These are phyloP conservation scores for Rehmannia glutinosa DNA, from an alignment of 257 asterid genomes.

Conservation along the genomic window DNA sequence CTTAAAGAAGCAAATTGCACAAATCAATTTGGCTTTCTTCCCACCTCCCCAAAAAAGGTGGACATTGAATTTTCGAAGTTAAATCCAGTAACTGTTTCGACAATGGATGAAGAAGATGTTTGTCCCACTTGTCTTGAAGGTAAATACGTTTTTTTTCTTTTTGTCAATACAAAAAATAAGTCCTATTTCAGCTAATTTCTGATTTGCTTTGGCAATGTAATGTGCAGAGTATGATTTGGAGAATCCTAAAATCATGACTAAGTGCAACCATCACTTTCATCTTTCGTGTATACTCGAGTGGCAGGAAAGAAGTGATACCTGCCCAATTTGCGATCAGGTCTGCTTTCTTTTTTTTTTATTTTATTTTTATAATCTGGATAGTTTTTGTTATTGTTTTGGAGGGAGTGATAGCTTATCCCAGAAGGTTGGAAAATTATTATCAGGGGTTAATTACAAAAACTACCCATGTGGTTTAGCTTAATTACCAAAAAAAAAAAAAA, in stretches of 20 bases:
- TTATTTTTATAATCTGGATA: no score
- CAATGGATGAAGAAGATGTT: slow-evolving; percentile 46
- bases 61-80: slow-evolving; percentile 40
- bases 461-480: no score
- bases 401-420: no score
- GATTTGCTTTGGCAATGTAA: background rate
- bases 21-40: slow-evolving; percentile 33
- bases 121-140: slow-evolving; percentile 94
- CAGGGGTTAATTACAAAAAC: no score
- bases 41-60: slow-evolving; percentile 34
- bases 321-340: slow-evolving; percentile 81
- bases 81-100: slow-evolving; percentile 11
- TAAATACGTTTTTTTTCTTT: slow-evolving; percentile 5
- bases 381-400: background rate
- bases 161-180: background rate
- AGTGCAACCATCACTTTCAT: slow-evolving; percentile 78
- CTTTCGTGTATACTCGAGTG: slow-evolving; percentile 87
- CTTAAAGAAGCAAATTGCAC: slow-evolving; percentile 31
- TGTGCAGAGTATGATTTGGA: slow-evolving; percentile 56
- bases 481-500: no score
- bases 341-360: background rate
- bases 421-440: no score
- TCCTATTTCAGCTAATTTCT: background rate
- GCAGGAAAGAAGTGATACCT: slow-evolving; percentile 83
- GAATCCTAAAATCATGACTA: slow-evolving; percentile 61